Percentiles rank a stretch among this genome's conserved stretches.
phyloP scores from a whole-genome alignment of 768 basidiomycete genomes.

The Boletus edulis region DNA sequence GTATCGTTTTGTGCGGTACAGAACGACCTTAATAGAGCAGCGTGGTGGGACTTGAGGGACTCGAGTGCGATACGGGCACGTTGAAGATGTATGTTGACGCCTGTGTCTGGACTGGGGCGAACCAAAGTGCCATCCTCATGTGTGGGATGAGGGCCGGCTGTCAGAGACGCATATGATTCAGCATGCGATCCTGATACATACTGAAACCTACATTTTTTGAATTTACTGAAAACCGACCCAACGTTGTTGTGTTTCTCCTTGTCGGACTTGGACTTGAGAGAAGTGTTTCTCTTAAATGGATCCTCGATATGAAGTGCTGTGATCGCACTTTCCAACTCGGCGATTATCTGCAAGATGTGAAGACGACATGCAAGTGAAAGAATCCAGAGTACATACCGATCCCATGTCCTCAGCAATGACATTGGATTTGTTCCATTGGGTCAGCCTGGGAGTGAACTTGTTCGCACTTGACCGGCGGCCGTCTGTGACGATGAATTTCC shows the following conservation, averaged over 20 bases:
- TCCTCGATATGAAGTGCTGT: constrained; percentile 40
- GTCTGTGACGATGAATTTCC: constrained; percentile 55
- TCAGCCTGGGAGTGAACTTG: constrained; percentile 39
- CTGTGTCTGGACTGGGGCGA: constrained; percentile 17
- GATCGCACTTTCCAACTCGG: constrained; percentile 57
- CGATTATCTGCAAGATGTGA: constrained; percentile 45
- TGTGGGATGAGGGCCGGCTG: constrained; percentile 19
- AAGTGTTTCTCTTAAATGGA: constrained; percentile 35
- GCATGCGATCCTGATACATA: background rate
- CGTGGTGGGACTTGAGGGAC: constrained; percentile 59
- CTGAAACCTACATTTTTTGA: constrained; percentile 52
- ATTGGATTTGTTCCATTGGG: constrained; percentile 48
- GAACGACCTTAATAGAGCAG: constrained; percentile 45
- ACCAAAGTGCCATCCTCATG: constrained; percentile 30
- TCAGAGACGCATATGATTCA: constrained; percentile 1
- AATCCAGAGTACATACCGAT: constrained; percentile 39
- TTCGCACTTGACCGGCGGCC: constrained; percentile 35
- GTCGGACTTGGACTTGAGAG: constrained; percentile 37
- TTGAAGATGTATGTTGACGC: constrained; percentile 31
- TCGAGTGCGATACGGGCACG: constrained; percentile 49
- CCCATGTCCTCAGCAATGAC: constrained; percentile 66
- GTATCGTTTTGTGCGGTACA: constrained; percentile 33
- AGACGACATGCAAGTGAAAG: background rate
- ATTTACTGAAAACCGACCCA: constrained; percentile 50
- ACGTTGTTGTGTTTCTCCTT: constrained; percentile 43